These are phyloP conservation scores for Colletotrichum horii DNA, from an alignment of 2,329 filamentous ascomycete species.

Conservation along the genomic window DNA sequence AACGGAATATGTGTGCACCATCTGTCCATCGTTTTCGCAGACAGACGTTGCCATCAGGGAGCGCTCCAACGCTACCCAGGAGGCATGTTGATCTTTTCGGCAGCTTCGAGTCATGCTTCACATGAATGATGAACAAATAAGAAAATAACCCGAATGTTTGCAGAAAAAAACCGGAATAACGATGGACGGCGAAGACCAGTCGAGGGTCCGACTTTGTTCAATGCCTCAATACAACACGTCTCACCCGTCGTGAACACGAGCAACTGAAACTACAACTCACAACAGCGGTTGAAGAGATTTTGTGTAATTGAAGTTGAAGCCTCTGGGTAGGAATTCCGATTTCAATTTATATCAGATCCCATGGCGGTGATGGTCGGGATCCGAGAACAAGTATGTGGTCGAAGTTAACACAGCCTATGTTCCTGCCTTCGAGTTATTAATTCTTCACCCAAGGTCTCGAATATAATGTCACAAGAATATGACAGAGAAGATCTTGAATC, in stretches of 20 bases:
- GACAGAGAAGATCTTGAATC: no score
- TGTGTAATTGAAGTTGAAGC: no score
- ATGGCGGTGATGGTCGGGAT: background rate
- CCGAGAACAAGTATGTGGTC: fast-evolving
- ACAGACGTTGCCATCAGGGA: background rate
- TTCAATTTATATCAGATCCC: background rate
- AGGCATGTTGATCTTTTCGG: background rate
- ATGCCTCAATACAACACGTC: background rate
- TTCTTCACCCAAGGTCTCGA: no score
- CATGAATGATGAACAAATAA: fast-evolving
- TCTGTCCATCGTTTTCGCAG: background rate
- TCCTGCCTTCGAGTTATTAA: no score
- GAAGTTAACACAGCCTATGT: fast-evolving
- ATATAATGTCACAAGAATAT: no score
- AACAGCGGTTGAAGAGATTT: no score
- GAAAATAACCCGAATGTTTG: fast-evolving
- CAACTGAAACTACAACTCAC: no score
- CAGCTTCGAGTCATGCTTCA: fast-evolving
- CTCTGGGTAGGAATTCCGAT: no score
- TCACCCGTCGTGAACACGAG: no score
- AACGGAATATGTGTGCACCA: fast-evolving
- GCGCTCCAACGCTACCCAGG: fast-evolving
- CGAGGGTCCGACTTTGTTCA: fast-evolving
- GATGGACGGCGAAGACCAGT: background rate
- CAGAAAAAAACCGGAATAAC: background rate